Evolutionary conservation across 139 green algal genomes (phyloP).

Genomic region (Pseudopediastrum boryanum): DNA sequence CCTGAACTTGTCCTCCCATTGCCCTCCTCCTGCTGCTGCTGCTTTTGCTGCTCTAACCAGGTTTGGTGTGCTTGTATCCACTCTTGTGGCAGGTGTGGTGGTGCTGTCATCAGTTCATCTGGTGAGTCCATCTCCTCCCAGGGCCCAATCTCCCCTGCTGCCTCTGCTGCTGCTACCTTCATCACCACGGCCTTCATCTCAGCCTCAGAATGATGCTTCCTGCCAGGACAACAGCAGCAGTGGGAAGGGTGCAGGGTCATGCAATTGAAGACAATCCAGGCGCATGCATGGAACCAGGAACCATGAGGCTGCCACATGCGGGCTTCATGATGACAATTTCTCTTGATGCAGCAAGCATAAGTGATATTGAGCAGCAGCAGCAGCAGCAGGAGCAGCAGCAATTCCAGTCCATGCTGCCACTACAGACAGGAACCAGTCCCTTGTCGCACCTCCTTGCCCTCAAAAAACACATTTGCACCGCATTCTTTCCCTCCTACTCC

Average conservation of each 20-base stretch:
- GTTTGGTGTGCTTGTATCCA: background rate
- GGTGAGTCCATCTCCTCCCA: constrained; percentile 50
- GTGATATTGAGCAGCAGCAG: constrained; percentile 25
- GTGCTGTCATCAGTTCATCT: constrained; percentile 39
- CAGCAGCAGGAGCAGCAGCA: background rate
- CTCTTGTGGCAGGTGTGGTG: background rate
- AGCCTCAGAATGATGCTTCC: constrained; percentile 30
- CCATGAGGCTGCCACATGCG: too few relatives aligned
- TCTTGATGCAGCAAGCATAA: background rate
- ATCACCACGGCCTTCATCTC: constrained; percentile 58
- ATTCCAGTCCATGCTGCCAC: too few relatives aligned
- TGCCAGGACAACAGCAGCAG: background rate
- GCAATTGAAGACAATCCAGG: background rate
- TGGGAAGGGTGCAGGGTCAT: background rate
- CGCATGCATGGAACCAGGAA: too few relatives aligned
- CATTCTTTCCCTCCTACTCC: too few relatives aligned
- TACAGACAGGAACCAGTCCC: too few relatives aligned
- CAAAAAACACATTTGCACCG: too few relatives aligned
- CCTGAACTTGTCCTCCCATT: background rate
- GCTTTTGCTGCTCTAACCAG: background rate
- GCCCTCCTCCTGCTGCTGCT: background rate
- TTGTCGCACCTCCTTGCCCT: too few relatives aligned
- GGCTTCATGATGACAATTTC: background rate
- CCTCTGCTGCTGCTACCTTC: constrained; percentile 56
- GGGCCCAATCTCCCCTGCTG: constrained; percentile 44